These are phyloP conservation scores for Dacryopinax spathularia DNA, from an alignment of 768 basidiomycete species.

Conservation along the genomic window DNA sequence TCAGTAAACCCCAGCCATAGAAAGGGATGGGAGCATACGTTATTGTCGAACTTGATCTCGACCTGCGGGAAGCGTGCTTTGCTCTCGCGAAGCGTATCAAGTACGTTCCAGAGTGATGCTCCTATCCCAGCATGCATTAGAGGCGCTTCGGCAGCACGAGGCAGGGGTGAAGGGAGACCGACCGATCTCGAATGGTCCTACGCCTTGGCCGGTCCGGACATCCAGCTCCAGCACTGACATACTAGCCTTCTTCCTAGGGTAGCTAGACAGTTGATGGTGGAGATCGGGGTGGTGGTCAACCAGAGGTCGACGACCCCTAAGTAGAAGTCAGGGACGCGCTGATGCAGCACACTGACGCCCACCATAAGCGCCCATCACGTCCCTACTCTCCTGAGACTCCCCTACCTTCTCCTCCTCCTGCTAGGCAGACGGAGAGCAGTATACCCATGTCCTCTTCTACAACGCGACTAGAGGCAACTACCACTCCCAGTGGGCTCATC, in stretches of 20 bases:
- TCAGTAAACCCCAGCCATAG: not conserved
- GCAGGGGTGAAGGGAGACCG: conserved; percentile 5
- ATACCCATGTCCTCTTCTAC: not conserved
- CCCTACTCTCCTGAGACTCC: too few species aligned
- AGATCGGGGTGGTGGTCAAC: too few species aligned
- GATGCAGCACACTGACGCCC: too few species aligned
- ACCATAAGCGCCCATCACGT: too few species aligned
- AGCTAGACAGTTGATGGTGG: too few species aligned
- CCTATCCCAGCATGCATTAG: conserved; percentile 30
- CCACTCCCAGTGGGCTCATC: not conserved
- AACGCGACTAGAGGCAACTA: not conserved
- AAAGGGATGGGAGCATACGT: conserved; percentile 17
- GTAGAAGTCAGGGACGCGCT: too few species aligned
- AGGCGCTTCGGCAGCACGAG: conserved; percentile 6
- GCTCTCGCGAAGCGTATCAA: conserved; percentile 46
- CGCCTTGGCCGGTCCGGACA: conserved; percentile 55
- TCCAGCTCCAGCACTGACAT: conserved; percentile 45
- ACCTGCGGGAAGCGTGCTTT: conserved; percentile 59
- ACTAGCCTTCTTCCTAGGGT: not conserved
- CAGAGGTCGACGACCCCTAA: conserved; percentile 3
- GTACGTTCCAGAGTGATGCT: conserved; percentile 60
- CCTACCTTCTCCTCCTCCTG: too few species aligned
- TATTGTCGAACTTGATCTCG: conserved; percentile 69
- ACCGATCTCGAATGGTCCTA: conserved; percentile 72
- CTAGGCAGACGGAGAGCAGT: too few species aligned